Base-by-base conservation (phyloP, 208 protist species). In the Novymonas esmeraldas region DNA sequence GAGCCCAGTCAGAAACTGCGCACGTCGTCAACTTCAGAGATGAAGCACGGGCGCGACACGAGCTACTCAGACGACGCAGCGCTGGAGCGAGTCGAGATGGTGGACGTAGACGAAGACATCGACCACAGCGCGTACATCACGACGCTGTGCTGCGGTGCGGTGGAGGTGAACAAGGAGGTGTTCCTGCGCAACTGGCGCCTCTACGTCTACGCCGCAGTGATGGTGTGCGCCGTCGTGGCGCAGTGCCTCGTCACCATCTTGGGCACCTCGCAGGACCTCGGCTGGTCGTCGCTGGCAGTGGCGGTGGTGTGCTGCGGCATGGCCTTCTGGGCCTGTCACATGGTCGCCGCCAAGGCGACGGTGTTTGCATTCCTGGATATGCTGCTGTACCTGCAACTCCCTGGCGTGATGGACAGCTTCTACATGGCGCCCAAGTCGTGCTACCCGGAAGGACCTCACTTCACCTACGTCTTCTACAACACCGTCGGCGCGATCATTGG, bases 381-480 rank as follows among this genome's bases (percentile, higher is more conserved):
- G 57, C 44, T 73, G 5, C 42, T 76, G 26, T 88, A 91, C 73
- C 22, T 88, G 39, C 64, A 75, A 44, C 42, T 91, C 13, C 56
- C 70, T 11, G 75, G 79, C 28, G 69, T 70, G 14, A 33, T 88
- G 26, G 67, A 85, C 57, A 77, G 31, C 50, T 84, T 82, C 54
- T 88, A 74, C 66, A 64, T 73, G 33, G 77, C 76, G 0, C 57
- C 20, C 3, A 22, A 59, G 11, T 22, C 52, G 13, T 82, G 78
- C 67, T 57, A 76, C 48, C 49, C 73, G 4, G 68, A 64, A 7
- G 82, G 82, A 5, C 78, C 78, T 2, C 65, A 80, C 68, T 88
- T 88, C 66, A 71, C 56, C n/a, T 79, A 64, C 59, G 66, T 48
- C 34, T 82, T 84, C 64, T 85, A 88, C 65, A 58, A 64, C 22